Evolutionary conservation across 1,284 basidiomycete species (phyloP), one percentile per base, ranked within the genome.

Genomic region (Leccinum colubrinum): DNA sequence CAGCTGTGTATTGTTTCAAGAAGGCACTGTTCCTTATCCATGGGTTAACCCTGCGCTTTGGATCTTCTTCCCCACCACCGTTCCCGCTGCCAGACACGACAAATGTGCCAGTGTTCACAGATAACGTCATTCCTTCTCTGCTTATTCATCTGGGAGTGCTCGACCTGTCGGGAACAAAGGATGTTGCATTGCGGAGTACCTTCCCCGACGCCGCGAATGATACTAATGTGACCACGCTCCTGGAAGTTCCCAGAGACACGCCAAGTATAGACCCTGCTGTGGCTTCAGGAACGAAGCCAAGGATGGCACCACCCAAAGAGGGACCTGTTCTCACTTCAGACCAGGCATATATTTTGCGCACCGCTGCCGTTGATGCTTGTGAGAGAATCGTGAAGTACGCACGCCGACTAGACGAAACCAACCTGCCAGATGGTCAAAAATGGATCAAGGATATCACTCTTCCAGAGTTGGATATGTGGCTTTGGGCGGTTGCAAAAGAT

Each of bases 81-180:
- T 83, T 93, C 66, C 86, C 86, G 22, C 73, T 89, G 6, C 89
- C 90, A 11, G 77, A 80, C 37, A 87, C 87, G 2, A 71, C 76
- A 3, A 72, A 79, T 41, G 75, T 89, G 20, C 94, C 94, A 8
- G 81, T 94, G 58, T 95, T 94, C 71, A 81, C 90, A 6, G 94
- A 96, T 77, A 94, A 95, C 69, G 91, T 96, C 55, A 75, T 95
- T 4, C 93, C 94, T 1, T 93, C 93, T 6, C 79, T 95, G 64
- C 84, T 95, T 58, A 77, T 93, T 41, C 86, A 93, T 73, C 78
- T 93, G 25, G 88, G 90, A 55, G 83, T 95, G 41, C 76, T 96
- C 65, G 84, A 91, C 70, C 74, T 92, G 37, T 83, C 87, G 6
- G 68, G 68, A 14, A 72, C 77, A 11, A 70, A 70, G 48, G 76